These are phyloP conservation scores for Globisporangium yorkense DNA, from an alignment of 352 stramenopile species.

Conservation along the genomic window DNA sequence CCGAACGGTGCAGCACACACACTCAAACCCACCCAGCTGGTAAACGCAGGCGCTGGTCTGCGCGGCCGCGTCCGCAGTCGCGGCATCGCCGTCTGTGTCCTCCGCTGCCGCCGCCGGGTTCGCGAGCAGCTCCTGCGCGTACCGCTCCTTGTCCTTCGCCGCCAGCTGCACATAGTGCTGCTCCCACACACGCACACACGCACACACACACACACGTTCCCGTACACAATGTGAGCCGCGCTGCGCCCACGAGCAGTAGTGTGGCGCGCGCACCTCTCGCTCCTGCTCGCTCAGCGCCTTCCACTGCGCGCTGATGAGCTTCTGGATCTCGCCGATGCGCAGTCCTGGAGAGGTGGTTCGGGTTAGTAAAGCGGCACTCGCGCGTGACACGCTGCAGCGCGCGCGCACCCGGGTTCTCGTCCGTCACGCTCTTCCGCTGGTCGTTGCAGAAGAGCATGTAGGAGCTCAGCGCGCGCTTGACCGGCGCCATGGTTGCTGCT, in stretches of 20 bases:
- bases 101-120: conserved; percentile 60
- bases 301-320: conserved; percentile 89
- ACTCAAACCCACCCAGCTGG: conserved; percentile 25
- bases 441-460: conserved; percentile 85
- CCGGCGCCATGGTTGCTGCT: conserved; percentile 28
- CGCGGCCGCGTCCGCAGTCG: conserved; percentile 19
- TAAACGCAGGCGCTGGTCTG: conserved; percentile 46
- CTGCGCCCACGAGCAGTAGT: no score
- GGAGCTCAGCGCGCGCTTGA: conserved; percentile 85
- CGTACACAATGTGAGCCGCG: not conserved
- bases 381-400: not conserved
- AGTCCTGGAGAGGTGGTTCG: conserved; percentile 18
- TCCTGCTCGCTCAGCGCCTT: conserved; percentile 75
- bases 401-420: conserved; percentile 44
- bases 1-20: not conserved
- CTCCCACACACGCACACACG: no score
- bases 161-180: conserved; percentile 80
- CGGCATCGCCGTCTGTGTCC: conserved; percentile 25
- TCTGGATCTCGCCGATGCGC: conserved; percentile 78
- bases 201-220: no score
- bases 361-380: not conserved
- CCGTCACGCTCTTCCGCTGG: conserved; percentile 54
- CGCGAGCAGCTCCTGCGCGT: conserved; percentile 66
- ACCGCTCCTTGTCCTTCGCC: conserved; percentile 82
- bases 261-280: conserved; percentile 44